Evolutionary conservation across 768 basidiomycete species (phyloP), one percentile per base, ranked within the genome.

Genomic region (Termitomyces sp.): DNA sequence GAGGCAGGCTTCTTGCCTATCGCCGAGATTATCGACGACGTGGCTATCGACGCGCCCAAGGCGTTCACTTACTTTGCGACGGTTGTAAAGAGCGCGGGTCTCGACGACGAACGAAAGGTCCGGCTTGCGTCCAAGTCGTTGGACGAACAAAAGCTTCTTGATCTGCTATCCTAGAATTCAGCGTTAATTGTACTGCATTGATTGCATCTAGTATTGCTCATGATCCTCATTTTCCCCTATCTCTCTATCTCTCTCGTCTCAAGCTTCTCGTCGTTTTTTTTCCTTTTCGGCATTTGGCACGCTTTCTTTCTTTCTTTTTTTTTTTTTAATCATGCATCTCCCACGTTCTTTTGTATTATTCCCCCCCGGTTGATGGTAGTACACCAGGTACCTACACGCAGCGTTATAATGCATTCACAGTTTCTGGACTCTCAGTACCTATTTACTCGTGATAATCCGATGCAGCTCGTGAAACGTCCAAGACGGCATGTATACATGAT

Each of bases 1-100:
- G 87, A 92, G 72, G 80, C 86, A 57, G 92, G 92, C 14, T 85
- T 96, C 69, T 67, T 67, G 45, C 78, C 81, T 0, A 78, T 84
- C 50, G 84, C 87, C 27, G 91, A 93, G 71, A 72, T 86, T 54
- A 79, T 98, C 64, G 92, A 94, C 65, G 95, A 98, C 67, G 82
- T 95, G 57, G 86, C 88, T 31, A 87, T 95, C 63, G 95, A 98
- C 69, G 90, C 89, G 45, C 95, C 96, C 9, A 87, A 87, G 66
- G 96, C 94, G 0, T 87, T 88, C 75, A 70, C 79, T 42, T 82
- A 86, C 57, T 85, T 92, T 69, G 90, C 85, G 12, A 75, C 82
- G 58, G 83, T 96, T 75, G 71, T 96, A 56, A 85, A 82, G 68
- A 86, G 84, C 32, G 82, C 87, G 17, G 79, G 77, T 27, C 71